Conservation (phyloP, 495 filamentous ascomycete genomes). For the Thozetella sp. region DNA sequence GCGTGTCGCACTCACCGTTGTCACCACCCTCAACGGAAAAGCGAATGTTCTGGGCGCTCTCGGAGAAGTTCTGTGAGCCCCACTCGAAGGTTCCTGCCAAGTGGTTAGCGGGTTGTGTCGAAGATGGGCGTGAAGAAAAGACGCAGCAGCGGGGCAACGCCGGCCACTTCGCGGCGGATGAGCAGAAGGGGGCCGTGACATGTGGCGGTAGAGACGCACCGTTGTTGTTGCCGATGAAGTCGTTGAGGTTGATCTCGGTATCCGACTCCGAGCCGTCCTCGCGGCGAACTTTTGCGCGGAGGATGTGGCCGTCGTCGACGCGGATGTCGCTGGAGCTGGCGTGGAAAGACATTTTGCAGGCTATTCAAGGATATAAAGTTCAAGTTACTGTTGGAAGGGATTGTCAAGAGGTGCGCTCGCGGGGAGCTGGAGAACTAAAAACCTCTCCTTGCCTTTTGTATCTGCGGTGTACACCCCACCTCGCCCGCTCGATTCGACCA, state of each 20-base stretch:
- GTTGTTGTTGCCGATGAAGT: conserved; percentile 42
- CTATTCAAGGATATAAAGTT: not conserved
- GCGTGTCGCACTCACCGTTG: not conserved
- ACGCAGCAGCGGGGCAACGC: not conserved
- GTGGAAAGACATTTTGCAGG: conserved; percentile 39
- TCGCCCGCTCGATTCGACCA: too few species aligned
- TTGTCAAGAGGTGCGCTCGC: too few species aligned
- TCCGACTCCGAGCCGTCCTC: conserved; percentile 29
- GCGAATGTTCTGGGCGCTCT: conserved; percentile 34
- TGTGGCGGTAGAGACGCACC: conserved; percentile 23
- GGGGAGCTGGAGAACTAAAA: too few species aligned
- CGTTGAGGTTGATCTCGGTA: conserved; percentile 41
- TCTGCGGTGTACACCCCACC: too few species aligned
- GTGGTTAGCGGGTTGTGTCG: not conserved
- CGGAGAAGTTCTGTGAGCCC: conserved; percentile 40
- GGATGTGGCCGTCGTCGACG: conserved; percentile 42
- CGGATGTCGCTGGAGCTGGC: conserved; percentile 30
- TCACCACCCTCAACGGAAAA: conserved; percentile 43
- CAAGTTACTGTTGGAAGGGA: too few species aligned
- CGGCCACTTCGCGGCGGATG: too few species aligned
- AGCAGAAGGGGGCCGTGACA: too few species aligned
- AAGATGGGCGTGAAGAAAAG: not conserved
- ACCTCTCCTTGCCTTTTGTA: too few species aligned
- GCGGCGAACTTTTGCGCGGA: conserved; percentile 30
- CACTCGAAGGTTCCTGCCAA: conserved; percentile 43